A percentile compares a stretch with the other conserved stretches of the same genome.
phyloP scores from a whole-genome alignment of 176 grass and related monocot species.

The Musa itinerans region DNA sequence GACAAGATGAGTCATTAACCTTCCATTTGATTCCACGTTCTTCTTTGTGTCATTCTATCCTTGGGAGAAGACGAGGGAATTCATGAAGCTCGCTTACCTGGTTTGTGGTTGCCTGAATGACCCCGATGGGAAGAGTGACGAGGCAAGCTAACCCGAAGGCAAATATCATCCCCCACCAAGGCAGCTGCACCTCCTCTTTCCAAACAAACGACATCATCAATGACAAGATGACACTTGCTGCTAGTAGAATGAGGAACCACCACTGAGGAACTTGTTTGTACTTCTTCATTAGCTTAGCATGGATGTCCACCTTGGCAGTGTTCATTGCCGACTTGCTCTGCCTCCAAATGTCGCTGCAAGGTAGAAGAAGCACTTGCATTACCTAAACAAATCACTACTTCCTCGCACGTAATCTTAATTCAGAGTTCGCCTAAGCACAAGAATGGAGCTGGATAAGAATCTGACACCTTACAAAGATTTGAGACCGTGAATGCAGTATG shows the following conservation, averaged over 20 bases:
- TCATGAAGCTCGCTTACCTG: conserved; percentile 37
- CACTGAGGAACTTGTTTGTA: conserved; percentile 94
- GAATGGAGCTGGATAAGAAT: too few species aligned
- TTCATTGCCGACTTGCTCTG: conserved; percentile 81
- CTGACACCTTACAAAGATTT: too few species aligned
- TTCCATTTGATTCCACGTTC: background rate
- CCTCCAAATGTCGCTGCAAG: conserved; percentile 61
- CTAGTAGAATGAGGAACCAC: conserved; percentile 82
- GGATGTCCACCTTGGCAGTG: conserved; percentile 47
- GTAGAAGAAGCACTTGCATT: too few species aligned
- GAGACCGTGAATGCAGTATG: too few species aligned
- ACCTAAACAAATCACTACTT: too few species aligned
- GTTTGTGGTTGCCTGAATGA: conserved; percentile 97
- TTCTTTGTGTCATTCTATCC: background rate
- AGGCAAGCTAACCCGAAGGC: conserved; percentile 79
- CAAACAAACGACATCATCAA: conserved; percentile 75
- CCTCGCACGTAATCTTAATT: too few species aligned
- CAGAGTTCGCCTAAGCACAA: too few species aligned
- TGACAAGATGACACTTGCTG: conserved; percentile 62
- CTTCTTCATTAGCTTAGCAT: conserved; percentile 75
- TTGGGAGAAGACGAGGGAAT: background rate
- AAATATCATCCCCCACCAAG: conserved; percentile 96
- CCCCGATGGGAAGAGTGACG: conserved; percentile 83
- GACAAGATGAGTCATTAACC: background rate
- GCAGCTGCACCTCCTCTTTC: conserved; percentile 84